These are phyloP conservation scores for Salicornia ramosissima DNA, from an alignment of 148 eudicot species.

Conservation along the genomic window DNA sequence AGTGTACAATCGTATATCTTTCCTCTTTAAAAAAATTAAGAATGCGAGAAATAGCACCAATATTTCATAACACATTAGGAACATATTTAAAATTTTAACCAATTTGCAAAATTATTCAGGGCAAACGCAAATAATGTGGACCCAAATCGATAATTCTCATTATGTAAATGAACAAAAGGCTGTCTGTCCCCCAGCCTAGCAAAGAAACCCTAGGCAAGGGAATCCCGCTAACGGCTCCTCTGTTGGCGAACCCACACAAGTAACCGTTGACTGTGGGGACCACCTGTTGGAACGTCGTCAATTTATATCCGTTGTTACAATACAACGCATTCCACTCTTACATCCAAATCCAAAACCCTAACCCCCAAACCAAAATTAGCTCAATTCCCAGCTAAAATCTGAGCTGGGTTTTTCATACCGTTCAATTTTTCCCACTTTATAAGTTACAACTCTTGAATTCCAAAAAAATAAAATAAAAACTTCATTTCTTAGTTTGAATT, in stretches of 20 bases:
- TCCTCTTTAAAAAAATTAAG: too few relatives aligned
- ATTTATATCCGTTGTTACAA: constrained; percentile 40
- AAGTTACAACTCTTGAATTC: too few relatives aligned
- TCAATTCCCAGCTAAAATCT: not conserved
- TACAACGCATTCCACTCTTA: not conserved
- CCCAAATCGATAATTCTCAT: not conserved
- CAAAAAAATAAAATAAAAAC: too few relatives aligned
- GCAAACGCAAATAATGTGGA: not conserved
- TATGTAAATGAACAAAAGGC: not conserved
- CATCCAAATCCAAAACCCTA: constrained; percentile 8
- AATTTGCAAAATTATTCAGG: not conserved
- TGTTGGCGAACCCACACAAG: constrained; percentile 13
- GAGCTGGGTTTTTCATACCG: not conserved
- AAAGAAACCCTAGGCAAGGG: constrained; percentile 16
- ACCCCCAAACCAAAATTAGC: not conserved
- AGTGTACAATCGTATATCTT: too few relatives aligned
- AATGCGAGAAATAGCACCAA: too few relatives aligned
- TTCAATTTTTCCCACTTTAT: not conserved
- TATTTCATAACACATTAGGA: too few relatives aligned
- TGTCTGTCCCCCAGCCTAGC: constrained; percentile 18
- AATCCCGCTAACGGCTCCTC: constrained; percentile 31
- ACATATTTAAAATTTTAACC: not conserved
- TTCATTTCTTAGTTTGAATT: not conserved
- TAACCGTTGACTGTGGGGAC: constrained; percentile 25
- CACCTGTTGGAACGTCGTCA: constrained; percentile 17